Base-by-base conservation (phyloP, 2,329 filamentous ascomycete genomes). In the Apiospora kogelbergensis region DNA sequence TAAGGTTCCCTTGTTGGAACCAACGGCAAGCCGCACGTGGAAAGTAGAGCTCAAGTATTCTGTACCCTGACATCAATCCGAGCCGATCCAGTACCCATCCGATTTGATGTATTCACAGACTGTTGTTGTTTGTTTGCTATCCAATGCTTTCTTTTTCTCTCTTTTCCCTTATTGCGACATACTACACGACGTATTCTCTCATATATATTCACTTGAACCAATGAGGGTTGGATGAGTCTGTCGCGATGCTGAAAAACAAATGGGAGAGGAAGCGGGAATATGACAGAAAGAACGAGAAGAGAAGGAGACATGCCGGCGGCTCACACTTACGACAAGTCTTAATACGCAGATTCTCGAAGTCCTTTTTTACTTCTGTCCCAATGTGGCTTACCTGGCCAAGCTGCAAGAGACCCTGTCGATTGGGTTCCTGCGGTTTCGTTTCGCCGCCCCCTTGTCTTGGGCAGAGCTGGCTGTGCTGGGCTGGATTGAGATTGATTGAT, bases 341-440 rank as follows among this genome's bases (percentile, higher is more conserved):
- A 57, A 57, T 57, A 53, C 20, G 48, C 9, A 45, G 63, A 33
- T 45, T 41, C 30, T 65, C 10, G 53, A 60, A 41, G 42, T 66
- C 42, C 24, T 33, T 53, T 60, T 60, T 60, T 60, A 60, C 53
- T 33, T 60, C 53, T n/a, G 53, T 60, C 53, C 30, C 53, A n/a
- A 60, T 37, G 65, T 66, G 65, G 67, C 53, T 68, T 63, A 45
- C 42, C 53, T 46, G 67, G 67, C 67, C 46, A 44, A 67, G 46
- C 57, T 68, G 48, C 53, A 46, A 46, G 57, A 46, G 57, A 65
- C 57, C 67, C 67, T 68, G 42, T 30, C 57, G 41, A 68, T 63
- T 64, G 67, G 57, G 45, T 64, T 63, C 45, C 53, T 66, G 33
- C 44, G 44, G 30, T 66, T 66, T 66, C 65, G 65, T 40, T 65